Evolutionary conservation across 163 green algal species (phyloP), one percentile per base, ranked within the genome.

Genomic region (Chlamydomonas reinhardtii): DNA sequence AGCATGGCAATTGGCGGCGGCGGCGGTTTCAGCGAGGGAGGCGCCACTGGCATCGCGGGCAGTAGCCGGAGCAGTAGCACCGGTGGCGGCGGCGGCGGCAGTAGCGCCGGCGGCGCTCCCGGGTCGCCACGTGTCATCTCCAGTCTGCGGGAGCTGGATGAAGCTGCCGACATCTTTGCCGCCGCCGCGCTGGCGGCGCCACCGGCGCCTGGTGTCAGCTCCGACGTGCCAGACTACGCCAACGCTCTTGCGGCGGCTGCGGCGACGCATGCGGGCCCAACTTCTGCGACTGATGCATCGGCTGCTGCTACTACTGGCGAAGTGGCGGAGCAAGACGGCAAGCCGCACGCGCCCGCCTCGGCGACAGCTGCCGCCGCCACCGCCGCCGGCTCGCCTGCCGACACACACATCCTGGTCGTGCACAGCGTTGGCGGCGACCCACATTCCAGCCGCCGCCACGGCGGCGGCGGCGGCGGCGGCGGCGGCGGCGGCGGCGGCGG

Each of bases 161-260:
- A 17, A 72, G 72, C 81, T 34, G 81, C 72, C 22, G 72, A 79
- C 56, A 59, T 37, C 8, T 85, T 85, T 48, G 65, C 43, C 31
- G 22, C 43, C 25, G 77, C 66, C 66, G 66, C 56, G n/a, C 70
- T 56, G 56, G 64, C 70, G 35, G 56, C 56, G 71, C 59, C 81
- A 39, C 81, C 81, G 15, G 59, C 70, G 31, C 70, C 81, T 16
- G 72, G 62, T 59, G 31, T 87, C 81, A 87, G 71, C 35, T 34
- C 61, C 54, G 72, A 59, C n/a, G 81, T 87, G 39, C 71, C 81
- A 14, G 81, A 81, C 70, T 81, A 73, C 70, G 54, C 37, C 81
- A 73, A 48, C 34, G 59, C 80, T 2, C 64, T 78, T 5, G 15
- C 19, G 39, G 27, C 31, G 39, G 61, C 72, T 11, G 65, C 65